Base-by-base conservation (phyloP, 768 basidiomycete species). In the Amanita inopinata region DNA sequence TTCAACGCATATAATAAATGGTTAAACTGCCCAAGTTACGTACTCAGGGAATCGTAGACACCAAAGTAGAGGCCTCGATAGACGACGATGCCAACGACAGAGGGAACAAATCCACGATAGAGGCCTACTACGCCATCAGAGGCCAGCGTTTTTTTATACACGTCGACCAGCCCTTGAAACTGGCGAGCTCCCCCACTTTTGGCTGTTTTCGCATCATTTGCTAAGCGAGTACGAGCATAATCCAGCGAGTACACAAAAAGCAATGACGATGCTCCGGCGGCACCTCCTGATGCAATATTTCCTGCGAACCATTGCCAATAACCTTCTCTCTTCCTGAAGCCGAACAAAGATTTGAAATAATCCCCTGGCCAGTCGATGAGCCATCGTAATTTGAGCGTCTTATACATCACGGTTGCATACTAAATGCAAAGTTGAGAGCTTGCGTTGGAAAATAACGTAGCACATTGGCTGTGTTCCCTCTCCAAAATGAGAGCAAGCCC, bases 371-470 rank as follows among this genome's bases (percentile, higher is more conserved):
- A n/a, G n/a, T n/a, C n/a, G n/a, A n/a, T n/a, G n/a, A n/a, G n/a
- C n/a, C n/a, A n/a, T n/a, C n/a, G n/a, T n/a, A n/a, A n/a, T n/a
- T n/a, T n/a, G n/a, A n/a, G n/a, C n/a, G n/a, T n/a, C n/a, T n/a
- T n/a, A n/a, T n/a, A n/a, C n/a, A n/a, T n/a, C n/a, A n/a, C n/a
- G n/a, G n/a, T n/a, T n/a, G 72, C 83, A 53, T 59, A 86, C 79
- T 87, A 74, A 88, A 88, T 55, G 85, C 86, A 56, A 90, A 89
- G 76, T 90, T 90, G 58, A 90, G 63, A 33, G 86, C 86, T 65
- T 89, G 86, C 33, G 86, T 89, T 39, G 86, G 86, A 78, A 88
- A 87, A 76, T 88, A 89, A 60, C 85, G 83, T 68, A 89, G 84
- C 64, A 88, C 87, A 67, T 89, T 89, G 66, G 86, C 84, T 35